phyloP scores from a whole-genome alignment of 2,329 filamentous ascomycete genomes.

The Tolypocladium sp. region DNA sequence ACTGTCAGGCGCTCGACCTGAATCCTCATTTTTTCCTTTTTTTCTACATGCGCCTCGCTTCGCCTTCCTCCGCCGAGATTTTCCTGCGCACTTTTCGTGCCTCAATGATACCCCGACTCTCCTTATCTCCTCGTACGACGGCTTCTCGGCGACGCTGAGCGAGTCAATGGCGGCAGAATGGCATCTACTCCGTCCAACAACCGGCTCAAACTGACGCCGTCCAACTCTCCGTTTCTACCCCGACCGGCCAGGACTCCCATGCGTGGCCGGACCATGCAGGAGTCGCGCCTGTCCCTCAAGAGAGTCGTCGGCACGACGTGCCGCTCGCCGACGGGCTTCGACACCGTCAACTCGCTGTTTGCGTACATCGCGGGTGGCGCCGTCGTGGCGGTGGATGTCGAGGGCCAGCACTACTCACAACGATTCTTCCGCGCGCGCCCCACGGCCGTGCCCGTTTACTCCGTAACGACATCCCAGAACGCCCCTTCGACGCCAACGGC shows the following conservation, averaged over 20 bases:
- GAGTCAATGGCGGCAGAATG: constrained; percentile 48
- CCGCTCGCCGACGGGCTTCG: constrained; percentile 75
- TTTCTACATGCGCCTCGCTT: background rate
- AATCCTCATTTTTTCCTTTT: background rate
- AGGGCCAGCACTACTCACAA: constrained; percentile 60
- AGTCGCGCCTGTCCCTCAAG: constrained; percentile 61
- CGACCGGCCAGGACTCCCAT: constrained; percentile 55
- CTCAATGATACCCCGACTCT: constrained; percentile 7
- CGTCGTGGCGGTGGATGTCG: constrained; percentile 78
- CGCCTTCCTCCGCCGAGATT: background rate
- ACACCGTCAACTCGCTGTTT: constrained; percentile 68
- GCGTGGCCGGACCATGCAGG: constrained; percentile 36
- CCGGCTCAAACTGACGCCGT: constrained; percentile 63
- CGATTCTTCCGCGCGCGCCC: constrained; percentile 87
- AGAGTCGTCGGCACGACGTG: constrained; percentile 90
- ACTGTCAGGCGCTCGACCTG: background rate
- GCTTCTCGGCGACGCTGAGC: constrained; percentile 1
- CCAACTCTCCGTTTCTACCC: constrained; percentile 62
- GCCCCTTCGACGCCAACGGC: constrained; percentile 37
- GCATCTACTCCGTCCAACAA: constrained; percentile 47
- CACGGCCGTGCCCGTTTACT: constrained; percentile 58
- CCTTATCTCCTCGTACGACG: background rate
- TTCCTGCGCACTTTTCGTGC: constrained; percentile 1
- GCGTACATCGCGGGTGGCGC: constrained; percentile 90
- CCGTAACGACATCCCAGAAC: constrained; percentile 43